These are phyloP conservation scores for Diaporthe longicolla DNA, from an alignment of 2,329 filamentous ascomycete species.

Conservation along the genomic window DNA sequence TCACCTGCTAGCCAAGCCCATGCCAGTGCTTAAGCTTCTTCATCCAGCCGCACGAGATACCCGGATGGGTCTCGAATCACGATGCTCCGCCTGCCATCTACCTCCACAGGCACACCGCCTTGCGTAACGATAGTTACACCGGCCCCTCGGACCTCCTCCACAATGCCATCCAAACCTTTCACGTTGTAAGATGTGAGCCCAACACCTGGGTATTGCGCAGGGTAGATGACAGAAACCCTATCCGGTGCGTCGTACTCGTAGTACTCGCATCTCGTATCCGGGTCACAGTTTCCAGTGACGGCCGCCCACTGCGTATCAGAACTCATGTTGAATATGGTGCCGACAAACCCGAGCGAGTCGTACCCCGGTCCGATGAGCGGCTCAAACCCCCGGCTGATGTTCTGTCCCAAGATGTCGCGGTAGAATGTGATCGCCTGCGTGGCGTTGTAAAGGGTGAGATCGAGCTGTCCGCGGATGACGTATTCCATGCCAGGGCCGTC, in stretches of 20 bases:
- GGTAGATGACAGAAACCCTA: background rate
- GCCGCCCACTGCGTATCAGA: slow-evolving; percentile 9
- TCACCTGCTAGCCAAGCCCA: too few relatives aligned
- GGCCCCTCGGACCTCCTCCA: background rate
- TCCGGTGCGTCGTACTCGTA: background rate
- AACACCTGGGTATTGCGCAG: background rate
- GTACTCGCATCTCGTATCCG: slow-evolving; percentile 12
- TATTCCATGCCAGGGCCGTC: slow-evolving; percentile 1
- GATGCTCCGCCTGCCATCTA: background rate
- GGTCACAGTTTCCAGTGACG: background rate
- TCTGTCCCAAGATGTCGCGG: slow-evolving; percentile 13
- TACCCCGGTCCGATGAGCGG: background rate
- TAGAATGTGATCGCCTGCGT: slow-evolving; percentile 18
- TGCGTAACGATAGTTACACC: background rate
- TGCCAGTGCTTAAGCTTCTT: background rate
- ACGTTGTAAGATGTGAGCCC: slow-evolving; percentile 7
- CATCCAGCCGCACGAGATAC: background rate
- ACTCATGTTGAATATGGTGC: slow-evolving; percentile 13
- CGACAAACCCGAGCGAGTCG: background rate
- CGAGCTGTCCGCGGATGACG: slow-evolving; percentile 22
- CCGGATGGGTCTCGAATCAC: slow-evolving; percentile 5
- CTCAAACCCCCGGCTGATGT: background rate
- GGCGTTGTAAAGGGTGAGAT: slow-evolving; percentile 5
- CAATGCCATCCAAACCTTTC: background rate
- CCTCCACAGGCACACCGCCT: background rate